Base-by-base conservation (phyloP, 768 basidiomycete genomes). In the Boletus sensibilis region DNA sequence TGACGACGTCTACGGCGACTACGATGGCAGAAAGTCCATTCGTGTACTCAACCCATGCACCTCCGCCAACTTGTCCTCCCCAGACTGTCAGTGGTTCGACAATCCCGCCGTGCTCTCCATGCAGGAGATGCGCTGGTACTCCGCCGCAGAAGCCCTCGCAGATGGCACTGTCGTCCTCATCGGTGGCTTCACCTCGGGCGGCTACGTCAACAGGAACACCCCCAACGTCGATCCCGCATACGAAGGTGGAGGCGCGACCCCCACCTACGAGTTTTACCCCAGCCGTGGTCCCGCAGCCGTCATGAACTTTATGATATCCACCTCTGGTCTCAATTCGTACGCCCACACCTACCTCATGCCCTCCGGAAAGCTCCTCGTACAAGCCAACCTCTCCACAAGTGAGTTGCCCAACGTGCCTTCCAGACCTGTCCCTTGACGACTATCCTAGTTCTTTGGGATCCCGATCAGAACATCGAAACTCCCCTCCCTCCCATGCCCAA, bases 251-350 rank as follows among this genome's bases (percentile, higher is more conserved):
- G 87, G 78, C 5, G 85, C 90, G 11, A 88, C 93, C 55, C 87
- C 88, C 25, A 90, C 90, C 0, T 88, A 80, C 66, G 92, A 94
- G 70, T 90, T 91, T 72, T 94, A 79, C 72, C 93, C 93, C 4
- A 76, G 79, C 33, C 80, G 79, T 20, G 78, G 79, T 7, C 66
- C 72, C 20, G 77, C 81, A 1, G 70, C 76, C 41, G 67, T 75
- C 8, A 85, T 87, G 80, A 68, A 81, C 7, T 91, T 92, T 74
- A 76, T 92, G 76, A 71, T 79, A 64, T 73, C 76, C n/a, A 88
- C 89, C 0, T 87, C 86, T 8, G 90, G 90, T 45, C 77, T 91
- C 41, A 92, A 92, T 72, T 76, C 88, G 8, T 92, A 90, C 64
- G 81, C 87, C 0, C 87, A 86, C 58, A 78, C 86, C 1, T 91